phyloP scores from a whole-genome alignment of 31 red algal genomes.

The Porphyra umbilicalis region DNA sequence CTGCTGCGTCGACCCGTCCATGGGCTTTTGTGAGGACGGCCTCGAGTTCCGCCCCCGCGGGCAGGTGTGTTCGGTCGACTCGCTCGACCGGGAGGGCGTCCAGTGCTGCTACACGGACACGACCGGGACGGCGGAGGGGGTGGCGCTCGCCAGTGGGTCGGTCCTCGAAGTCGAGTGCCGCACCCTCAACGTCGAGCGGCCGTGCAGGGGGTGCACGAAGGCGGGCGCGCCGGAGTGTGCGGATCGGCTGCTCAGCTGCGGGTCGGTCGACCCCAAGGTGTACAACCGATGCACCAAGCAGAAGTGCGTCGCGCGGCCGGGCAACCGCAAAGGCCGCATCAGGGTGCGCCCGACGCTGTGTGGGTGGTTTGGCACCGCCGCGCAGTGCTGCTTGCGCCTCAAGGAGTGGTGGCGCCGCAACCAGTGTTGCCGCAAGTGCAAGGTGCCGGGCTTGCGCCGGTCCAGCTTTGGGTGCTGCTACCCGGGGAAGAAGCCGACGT shows the following conservation, averaged over 20 bases:
- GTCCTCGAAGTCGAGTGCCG: neutral
- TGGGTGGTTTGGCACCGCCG: neutral
- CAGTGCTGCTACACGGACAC: neutral
- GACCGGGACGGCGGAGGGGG: neutral
- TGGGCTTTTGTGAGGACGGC: neutral
- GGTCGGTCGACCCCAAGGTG: neutral
- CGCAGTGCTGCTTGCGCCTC: neutral
- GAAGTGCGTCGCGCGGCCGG: neutral
- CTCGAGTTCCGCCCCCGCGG: neutral
- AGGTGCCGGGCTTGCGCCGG: neutral
- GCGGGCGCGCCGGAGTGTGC: neutral
- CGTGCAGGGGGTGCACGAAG: neutral
- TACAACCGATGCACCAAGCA: neutral
- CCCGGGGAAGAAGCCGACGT: too few species aligned
- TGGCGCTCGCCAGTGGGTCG: too few species aligned
- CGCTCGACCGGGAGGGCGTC: neutral
- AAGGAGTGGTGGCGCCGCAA: neutral
- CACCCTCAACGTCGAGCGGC: neutral
- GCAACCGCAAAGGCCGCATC: neutral
- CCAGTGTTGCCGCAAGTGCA: neutral
- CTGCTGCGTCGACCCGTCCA: neutral
- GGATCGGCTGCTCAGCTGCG: neutral
- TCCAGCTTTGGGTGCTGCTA: neutral
- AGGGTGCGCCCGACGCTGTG: neutral
- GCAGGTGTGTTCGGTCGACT: neutral